phyloP scores from a whole-genome alignment of 257 asterid genomes.

The Misopates orontium region DNA sequence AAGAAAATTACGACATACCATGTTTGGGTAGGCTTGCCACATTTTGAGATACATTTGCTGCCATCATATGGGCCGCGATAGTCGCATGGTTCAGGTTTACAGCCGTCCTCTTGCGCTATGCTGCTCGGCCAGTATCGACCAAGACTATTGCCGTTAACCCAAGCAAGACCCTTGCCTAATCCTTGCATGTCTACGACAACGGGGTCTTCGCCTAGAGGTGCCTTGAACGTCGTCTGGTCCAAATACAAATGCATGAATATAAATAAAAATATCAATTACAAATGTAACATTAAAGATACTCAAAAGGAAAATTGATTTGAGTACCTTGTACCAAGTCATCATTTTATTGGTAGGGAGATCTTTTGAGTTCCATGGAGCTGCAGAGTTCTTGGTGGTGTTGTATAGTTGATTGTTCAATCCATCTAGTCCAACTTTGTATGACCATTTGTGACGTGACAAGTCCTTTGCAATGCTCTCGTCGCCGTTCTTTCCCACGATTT shows the following conservation, averaged over 20 bases:
- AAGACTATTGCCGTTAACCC: slow-evolving; percentile 69
- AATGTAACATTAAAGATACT: neutral
- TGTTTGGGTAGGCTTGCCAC: slow-evolving; percentile 70
- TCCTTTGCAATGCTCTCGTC: slow-evolving; percentile 54
- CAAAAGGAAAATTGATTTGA: neutral
- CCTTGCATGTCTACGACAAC: slow-evolving; percentile 61
- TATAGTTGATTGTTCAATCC: slow-evolving; percentile 34
- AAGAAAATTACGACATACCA: slow-evolving; percentile 29
- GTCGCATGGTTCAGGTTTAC: slow-evolving; percentile 55
- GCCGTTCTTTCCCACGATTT: slow-evolving; percentile 47
- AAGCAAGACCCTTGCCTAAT: slow-evolving; percentile 67
- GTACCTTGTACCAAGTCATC: slow-evolving; percentile 84
- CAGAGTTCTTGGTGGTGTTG: neutral
- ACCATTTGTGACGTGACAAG: slow-evolving; percentile 56
- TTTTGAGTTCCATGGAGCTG: slow-evolving; percentile 38
- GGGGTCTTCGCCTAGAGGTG: slow-evolving; percentile 61
- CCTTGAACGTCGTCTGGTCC: slow-evolving; percentile 51
- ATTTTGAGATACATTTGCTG: slow-evolving; percentile 48
- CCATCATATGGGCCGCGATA: slow-evolving; percentile 56
- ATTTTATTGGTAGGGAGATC: slow-evolving; percentile 41
- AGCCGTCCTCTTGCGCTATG: slow-evolving; percentile 40
- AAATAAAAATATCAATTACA: neutral
- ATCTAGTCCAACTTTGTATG: slow-evolving; percentile 51
- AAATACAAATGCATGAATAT: no score
- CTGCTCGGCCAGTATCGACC: slow-evolving; percentile 83